These are phyloP conservation scores for Macrophomina tecta DNA, from an alignment of 2,329 filamentous ascomycete species.

Conservation along the genomic window DNA sequence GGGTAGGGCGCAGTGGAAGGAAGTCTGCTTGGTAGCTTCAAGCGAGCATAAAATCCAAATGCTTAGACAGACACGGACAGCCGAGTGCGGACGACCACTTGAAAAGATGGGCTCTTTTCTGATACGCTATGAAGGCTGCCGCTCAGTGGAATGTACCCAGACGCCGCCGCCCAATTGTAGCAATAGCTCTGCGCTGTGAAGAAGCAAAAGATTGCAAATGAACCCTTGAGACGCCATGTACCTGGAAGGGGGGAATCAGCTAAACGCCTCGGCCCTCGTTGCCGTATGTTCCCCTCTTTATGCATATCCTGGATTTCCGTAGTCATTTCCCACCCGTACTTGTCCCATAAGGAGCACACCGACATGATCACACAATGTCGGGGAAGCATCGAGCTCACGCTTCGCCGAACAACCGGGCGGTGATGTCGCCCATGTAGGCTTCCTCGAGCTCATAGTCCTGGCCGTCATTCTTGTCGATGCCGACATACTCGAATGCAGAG, in stretches of 20 bases:
- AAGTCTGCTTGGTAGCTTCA: no score
- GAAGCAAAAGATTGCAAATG: background rate
- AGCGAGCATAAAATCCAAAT: no score
- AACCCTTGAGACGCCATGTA: background rate
- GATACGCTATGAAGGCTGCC: background rate
- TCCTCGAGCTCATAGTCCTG: slow-evolving; percentile 87
- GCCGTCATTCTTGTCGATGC: slow-evolving; percentile 78
- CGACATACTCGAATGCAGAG: slow-evolving; percentile 78
- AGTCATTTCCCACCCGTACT: background rate
- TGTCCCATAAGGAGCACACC: slow-evolving; percentile 2
- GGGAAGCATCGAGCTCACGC: slow-evolving; percentile 50
- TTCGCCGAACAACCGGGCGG: slow-evolving; percentile 82
- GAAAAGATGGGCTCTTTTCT: background rate
- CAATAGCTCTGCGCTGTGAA: slow-evolving; percentile 7
- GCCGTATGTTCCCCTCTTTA: slow-evolving; percentile 14
- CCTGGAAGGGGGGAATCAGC: background rate
- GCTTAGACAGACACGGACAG: no score
- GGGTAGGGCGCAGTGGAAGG: no score
- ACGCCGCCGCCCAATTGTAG: slow-evolving; percentile 4
- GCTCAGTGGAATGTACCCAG: background rate
- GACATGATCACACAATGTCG: background rate
- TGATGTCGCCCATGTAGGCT: slow-evolving; percentile 89
- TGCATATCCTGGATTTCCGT: slow-evolving; percentile 7
- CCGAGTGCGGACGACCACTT: no score
- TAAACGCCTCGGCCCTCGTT: slow-evolving; percentile 1